A percentile compares a stretch with the other conserved stretches of the same genome.
Conservation (phyloP, 129 eudicot species). For the Flaveria robusta region DNA sequence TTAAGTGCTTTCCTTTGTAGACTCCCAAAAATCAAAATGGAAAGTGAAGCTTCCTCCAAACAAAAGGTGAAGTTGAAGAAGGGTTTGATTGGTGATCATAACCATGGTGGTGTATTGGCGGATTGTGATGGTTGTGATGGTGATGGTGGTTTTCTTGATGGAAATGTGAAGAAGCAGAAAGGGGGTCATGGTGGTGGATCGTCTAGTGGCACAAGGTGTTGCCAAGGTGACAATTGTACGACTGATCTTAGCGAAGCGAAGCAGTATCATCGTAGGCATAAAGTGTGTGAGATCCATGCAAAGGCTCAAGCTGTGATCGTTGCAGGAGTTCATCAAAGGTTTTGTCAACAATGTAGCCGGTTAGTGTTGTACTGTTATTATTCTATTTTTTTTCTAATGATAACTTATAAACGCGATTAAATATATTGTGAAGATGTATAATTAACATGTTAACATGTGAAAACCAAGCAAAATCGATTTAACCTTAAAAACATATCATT, state of each 20-base stretch:
- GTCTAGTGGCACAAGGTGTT: conserved; percentile 40
- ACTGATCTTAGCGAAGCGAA: conserved; percentile 62
- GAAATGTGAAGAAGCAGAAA: conserved; percentile 29
- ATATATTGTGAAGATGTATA: not conserved
- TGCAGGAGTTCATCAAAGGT: conserved; percentile 65
- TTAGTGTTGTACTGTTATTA: conserved; percentile 3
- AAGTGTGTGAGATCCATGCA: conserved; percentile 74
- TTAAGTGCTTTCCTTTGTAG: conserved; percentile 7
- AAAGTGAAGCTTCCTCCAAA: conserved; percentile 27
- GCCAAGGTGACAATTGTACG: conserved; percentile 69
- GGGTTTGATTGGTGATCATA: conserved; percentile 15
- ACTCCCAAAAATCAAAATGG: conserved; percentile 32
- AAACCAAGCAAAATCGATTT: not conserved
- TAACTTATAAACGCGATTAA: not conserved
- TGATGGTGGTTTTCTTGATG: not conserved
- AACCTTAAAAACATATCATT: not conserved
- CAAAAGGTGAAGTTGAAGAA: conserved; percentile 26
- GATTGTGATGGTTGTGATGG: not conserved
- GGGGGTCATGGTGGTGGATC: conserved; percentile 39
- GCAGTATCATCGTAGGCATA: conserved; percentile 71
- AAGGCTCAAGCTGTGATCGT: conserved; percentile 67
- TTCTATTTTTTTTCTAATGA: not conserved
- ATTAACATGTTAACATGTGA: not conserved
- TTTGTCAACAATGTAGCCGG: conserved; percentile 89
- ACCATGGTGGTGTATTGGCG: conserved; percentile 13